Evolutionary conservation across 495 filamentous ascomycete genomes (phyloP).

Genomic region (Rhypophila decipiens): DNA sequence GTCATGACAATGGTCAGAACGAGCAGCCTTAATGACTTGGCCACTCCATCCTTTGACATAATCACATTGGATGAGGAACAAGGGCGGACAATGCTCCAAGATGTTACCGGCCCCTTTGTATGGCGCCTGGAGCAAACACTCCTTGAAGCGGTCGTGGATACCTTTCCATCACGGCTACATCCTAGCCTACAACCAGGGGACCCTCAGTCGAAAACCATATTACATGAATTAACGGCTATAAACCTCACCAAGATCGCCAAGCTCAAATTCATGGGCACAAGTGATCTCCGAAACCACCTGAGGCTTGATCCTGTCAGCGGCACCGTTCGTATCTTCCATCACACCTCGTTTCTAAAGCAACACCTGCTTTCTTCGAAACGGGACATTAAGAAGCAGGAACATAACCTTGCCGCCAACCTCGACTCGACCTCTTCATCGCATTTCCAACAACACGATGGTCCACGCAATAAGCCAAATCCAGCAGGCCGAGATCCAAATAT

Average conservation of each 20-base stretch:
- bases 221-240: constrained; percentile 17
- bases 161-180: constrained; percentile 25
- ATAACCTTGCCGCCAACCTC: neutral
- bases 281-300: constrained; percentile 27
- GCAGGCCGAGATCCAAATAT: too few species aligned
- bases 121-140: constrained; percentile 22
- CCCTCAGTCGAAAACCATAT: constrained; percentile 10
- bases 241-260: constrained; percentile 25
- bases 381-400: neutral
- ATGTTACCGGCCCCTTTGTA: neutral
- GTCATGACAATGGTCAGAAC: constrained; percentile 29
- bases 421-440: constrained; percentile 1
- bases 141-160: constrained; percentile 11
- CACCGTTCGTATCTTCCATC: constrained; percentile 25
- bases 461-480: too few species aligned
- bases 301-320: constrained; percentile 22
- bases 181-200: constrained; percentile 18
- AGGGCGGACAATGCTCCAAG: neutral
- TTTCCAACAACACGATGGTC: neutral
- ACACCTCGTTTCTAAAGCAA: constrained; percentile 28
- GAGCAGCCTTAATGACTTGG: neutral
- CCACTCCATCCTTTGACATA: neutral
- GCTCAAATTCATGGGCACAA: constrained; percentile 24
- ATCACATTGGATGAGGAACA: neutral
- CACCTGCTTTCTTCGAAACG: constrained; percentile 21